These are phyloP conservation scores for Suhomyces bokatorum DNA, from an alignment of 1,139 yeast species.

Conservation along the genomic window DNA sequence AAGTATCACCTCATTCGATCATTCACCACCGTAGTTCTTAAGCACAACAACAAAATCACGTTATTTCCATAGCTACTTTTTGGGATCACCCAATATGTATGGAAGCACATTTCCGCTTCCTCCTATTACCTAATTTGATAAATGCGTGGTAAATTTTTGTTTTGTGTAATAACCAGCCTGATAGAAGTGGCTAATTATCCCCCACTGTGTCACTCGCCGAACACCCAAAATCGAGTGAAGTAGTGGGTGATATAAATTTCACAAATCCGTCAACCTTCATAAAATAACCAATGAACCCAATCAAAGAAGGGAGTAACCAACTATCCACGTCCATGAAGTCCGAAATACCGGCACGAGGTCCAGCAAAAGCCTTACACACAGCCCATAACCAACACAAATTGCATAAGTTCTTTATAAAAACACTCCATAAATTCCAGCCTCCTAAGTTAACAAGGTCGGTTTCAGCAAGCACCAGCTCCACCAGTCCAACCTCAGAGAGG, in stretches of 20 bases:
- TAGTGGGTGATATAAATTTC: neutral
- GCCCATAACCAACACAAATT: slow-evolving; percentile 12
- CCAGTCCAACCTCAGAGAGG: neutral
- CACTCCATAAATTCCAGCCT: slow-evolving; percentile 14
- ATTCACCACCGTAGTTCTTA: neutral
- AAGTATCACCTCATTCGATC: neutral
- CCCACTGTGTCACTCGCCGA: slow-evolving; percentile 9
- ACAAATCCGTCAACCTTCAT: neutral
- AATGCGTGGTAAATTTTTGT: slow-evolving; percentile 1
- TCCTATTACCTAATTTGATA: slow-evolving; percentile 6
- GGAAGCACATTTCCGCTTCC: slow-evolving; percentile 10
- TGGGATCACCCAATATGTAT: slow-evolving; percentile 8
- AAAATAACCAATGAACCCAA: neutral
- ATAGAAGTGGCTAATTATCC: slow-evolving; percentile 6
- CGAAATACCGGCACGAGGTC: neutral
- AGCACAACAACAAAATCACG: neutral
- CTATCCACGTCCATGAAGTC: neutral
- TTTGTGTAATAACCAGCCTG: slow-evolving; percentile 8
- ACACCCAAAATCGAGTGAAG: slow-evolving; percentile 1
- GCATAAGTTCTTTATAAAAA: slow-evolving; percentile 17
- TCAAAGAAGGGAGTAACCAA: neutral
- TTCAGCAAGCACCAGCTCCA: neutral
- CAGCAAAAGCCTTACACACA: neutral
- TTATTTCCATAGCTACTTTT: neutral
- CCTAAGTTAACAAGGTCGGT: neutral